Conservation (phyloP, 331 rosid species). For the Ulmus americana region DNA sequence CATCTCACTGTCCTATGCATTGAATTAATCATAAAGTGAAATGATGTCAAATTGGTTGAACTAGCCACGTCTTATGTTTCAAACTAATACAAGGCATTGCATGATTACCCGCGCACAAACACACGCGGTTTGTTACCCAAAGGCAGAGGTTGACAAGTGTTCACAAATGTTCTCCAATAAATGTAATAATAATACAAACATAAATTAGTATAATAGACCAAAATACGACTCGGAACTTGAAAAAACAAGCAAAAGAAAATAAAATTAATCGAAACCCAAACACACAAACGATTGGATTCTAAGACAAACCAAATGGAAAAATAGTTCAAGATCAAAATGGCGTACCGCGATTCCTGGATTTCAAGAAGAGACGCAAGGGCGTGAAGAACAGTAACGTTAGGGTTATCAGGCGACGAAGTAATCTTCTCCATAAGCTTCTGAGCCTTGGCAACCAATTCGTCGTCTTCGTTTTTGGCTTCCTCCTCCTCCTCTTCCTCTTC, state of each 20-base stretch:
- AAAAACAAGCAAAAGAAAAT: background rate
- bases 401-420: conserved; percentile 67
- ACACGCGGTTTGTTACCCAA: no score
- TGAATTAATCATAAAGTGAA: no score
- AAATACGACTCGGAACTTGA: background rate
- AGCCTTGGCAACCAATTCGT: conserved; percentile 63
- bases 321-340: background rate
- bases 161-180: no score
- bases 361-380: conserved; percentile 88
- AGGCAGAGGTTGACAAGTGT: no score
- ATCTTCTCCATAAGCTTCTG: conserved; percentile 78
- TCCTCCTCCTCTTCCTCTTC: conserved; percentile 56
- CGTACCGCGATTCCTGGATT: conserved; percentile 64
- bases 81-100: no score
- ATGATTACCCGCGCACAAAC: no score
- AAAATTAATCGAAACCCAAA: background rate
- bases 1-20: no score
- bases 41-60: no score
- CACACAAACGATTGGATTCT: background rate
- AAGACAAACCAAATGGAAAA: background rate
- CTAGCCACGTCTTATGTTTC: no score
- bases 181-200: no score
- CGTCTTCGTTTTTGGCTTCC: conserved; percentile 67
- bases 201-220: no score
- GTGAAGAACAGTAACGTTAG: conserved; percentile 64